Evolutionary conservation across 768 basidiomycete genomes (phyloP).

Genomic region (Boletales sp.): DNA sequence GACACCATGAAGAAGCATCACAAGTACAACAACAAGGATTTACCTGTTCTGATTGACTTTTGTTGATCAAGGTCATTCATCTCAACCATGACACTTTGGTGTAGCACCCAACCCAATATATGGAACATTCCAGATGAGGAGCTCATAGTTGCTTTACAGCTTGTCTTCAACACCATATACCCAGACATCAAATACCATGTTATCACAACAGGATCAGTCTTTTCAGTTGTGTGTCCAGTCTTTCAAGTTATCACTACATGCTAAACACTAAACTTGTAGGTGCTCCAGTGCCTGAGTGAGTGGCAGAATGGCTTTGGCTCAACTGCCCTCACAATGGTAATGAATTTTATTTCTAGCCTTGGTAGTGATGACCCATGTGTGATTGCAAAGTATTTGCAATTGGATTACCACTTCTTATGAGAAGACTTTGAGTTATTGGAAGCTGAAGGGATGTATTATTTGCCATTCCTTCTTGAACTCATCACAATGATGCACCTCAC

Average conservation of each 20-base stretch:
- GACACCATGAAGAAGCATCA: background rate
- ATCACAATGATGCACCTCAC: constrained; percentile 2
- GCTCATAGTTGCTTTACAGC: background rate
- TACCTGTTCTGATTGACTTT: background rate
- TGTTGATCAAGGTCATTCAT: background rate
- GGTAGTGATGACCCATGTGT: background rate
- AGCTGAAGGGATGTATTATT: background rate
- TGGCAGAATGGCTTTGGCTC: constrained; percentile 9
- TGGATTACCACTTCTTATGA: background rate
- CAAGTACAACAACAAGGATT: constrained; percentile 1
- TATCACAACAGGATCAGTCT: background rate
- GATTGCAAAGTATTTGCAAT: background rate
- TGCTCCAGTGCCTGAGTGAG: constrained; percentile 1
- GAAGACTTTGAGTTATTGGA: background rate
- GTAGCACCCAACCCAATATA: constrained; percentile 3
- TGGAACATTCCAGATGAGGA: constrained; percentile 2
- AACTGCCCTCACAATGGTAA: constrained; percentile 5
- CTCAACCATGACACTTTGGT: constrained; percentile 2
- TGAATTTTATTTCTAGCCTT: background rate
- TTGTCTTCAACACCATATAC: constrained; percentile 1
- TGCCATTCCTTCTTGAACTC: constrained; percentile 1
- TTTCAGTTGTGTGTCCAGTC: constrained; percentile 2
- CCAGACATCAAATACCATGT: constrained; percentile 2
- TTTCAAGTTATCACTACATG: background rate
- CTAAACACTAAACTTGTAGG: background rate